Percentiles rank a stretch among this genome's conserved stretches.
These are phyloP conservation scores for Panaeolus cyanescens DNA, from an alignment of 768 basidiomycete species.

Conservation along the genomic window DNA sequence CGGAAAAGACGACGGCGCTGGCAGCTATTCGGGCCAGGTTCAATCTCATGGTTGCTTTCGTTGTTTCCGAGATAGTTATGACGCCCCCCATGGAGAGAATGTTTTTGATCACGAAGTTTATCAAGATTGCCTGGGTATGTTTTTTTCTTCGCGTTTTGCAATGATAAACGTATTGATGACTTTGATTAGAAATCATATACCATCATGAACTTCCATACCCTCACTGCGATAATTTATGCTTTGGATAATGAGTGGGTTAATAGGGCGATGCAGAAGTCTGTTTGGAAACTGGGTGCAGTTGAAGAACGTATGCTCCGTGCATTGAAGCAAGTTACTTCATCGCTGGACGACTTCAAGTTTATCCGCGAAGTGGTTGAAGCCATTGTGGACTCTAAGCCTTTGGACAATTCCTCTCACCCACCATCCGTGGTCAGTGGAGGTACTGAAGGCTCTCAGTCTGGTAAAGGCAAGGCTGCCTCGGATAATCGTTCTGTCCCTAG, in stretches of 20 bases:
- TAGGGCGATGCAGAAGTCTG: conserved; percentile 62
- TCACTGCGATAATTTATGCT: conserved; percentile 80
- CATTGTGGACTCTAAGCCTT: conserved; percentile 66
- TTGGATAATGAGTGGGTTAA: conserved; percentile 70
- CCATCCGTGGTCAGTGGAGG: conserved; percentile 51
- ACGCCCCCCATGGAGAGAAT: conserved; percentile 68
- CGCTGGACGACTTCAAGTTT: conserved; percentile 70
- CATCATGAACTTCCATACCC: conserved; percentile 74
- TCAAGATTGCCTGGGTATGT: conserved; percentile 84
- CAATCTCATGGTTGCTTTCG: conserved; percentile 82
- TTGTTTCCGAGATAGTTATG: conserved; percentile 77
- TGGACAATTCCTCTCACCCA: conserved; percentile 54
- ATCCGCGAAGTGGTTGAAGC: conserved; percentile 67
- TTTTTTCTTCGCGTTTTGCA: neutral
- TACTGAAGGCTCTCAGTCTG: conserved; percentile 37
- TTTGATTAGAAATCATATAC: conserved; percentile 72
- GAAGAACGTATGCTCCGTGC: conserved; percentile 76
- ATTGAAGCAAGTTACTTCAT: conserved; percentile 65
- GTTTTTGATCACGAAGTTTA: conserved; percentile 72
- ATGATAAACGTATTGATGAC: neutral
- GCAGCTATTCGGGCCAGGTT: conserved; percentile 79
- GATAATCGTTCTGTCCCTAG: conserved; percentile 41
- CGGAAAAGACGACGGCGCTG: conserved; percentile 70
- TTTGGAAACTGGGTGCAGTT: conserved; percentile 66
- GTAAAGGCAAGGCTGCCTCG: conserved; percentile 39